These are phyloP conservation scores for Ampelomyces quisqualis DNA, from an alignment of 2,329 filamentous ascomycete species.

Conservation along the genomic window DNA sequence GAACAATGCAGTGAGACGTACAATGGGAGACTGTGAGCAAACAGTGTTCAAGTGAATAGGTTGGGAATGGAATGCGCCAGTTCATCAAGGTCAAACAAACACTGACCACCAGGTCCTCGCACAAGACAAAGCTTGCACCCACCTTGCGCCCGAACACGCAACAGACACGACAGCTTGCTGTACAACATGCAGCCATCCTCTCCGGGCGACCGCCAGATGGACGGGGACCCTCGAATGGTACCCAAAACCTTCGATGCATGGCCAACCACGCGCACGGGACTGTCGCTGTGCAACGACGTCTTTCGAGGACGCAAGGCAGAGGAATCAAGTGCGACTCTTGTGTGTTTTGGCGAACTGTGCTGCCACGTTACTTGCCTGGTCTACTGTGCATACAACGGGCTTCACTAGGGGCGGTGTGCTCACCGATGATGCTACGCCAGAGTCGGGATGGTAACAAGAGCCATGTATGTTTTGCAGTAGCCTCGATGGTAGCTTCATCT, in stretches of 20 bases:
- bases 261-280: conserved; percentile 2
- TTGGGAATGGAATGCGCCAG: conserved; percentile 1
- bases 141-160: conserved; percentile 5
- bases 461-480: conserved; percentile 27
- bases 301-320: not conserved
- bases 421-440: conserved; percentile 24
- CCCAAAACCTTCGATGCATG: conserved; percentile 1
- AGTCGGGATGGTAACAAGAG: conserved; percentile 16
- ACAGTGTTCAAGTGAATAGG: not conserved
- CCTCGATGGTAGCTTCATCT: conserved; percentile 6
- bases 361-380: conserved; percentile 7
- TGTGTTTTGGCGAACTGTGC: conserved; percentile 2
- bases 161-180: conserved; percentile 1
- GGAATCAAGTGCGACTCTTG: no score
- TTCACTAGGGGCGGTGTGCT: conserved; percentile 9
- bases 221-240: conserved; percentile 1
- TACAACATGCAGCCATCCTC: conserved; percentile 6
- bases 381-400: conserved; percentile 5
- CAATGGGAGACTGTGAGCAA: no score
- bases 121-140: conserved; percentile 3
- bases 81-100: not conserved
- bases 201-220: conserved; percentile 7
- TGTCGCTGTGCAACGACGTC: conserved; percentile 2
- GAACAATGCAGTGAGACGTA: not conserved
- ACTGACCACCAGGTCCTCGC: not conserved